These are phyloP conservation scores for Sporothrix brasiliensis DNA, from an alignment of 2,329 filamentous ascomycete genomes.

Conservation along the genomic window DNA sequence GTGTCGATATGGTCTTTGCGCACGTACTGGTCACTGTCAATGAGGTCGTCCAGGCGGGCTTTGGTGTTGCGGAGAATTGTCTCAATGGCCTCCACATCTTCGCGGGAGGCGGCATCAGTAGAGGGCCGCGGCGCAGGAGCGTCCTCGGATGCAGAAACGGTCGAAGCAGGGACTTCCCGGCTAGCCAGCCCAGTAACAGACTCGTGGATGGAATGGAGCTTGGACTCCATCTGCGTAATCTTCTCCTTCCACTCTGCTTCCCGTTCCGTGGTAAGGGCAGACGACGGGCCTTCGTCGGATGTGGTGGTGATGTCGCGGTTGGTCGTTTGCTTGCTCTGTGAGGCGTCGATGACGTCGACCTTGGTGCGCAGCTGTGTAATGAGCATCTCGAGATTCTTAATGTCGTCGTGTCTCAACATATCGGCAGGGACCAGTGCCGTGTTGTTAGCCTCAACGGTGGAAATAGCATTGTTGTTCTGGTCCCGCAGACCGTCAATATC, in stretches of 20 bases:
- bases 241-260: slow-evolving; percentile 40
- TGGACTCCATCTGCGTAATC: slow-evolving; percentile 52
- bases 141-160: slow-evolving; percentile 32
- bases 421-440: slow-evolving; percentile 55
- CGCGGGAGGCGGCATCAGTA: slow-evolving; percentile 65
- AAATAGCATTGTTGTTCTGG: slow-evolving; percentile 53
- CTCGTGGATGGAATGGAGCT: slow-evolving; percentile 45
- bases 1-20: slow-evolving; percentile 66
- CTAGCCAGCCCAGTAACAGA: slow-evolving; percentile 38
- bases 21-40: slow-evolving; percentile 72
- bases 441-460: slow-evolving; percentile 53
- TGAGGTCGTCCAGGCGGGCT: slow-evolving; percentile 76
- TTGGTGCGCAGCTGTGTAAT: slow-evolving; percentile 82
- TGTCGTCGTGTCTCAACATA: slow-evolving; percentile 67
- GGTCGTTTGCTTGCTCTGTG: slow-evolving; percentile 13
- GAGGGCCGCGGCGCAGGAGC: slow-evolving; percentile 34
- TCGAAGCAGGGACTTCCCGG: slow-evolving; percentile 28
- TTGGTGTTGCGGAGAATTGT: slow-evolving; percentile 89
- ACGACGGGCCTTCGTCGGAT: background rate
- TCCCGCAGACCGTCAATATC: slow-evolving; percentile 81
- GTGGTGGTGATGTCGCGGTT: slow-evolving; percentile 14
- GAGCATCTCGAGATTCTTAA: slow-evolving; percentile 82
- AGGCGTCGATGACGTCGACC: slow-evolving; percentile 71
- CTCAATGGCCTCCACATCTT: slow-evolving; percentile 89
- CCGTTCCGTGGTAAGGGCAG: slow-evolving; percentile 17